Percentiles rank a stretch among this genome's conserved stretches.
Conservation (phyloP, 305 asterid species). For the Andrographis paniculata region DNA sequence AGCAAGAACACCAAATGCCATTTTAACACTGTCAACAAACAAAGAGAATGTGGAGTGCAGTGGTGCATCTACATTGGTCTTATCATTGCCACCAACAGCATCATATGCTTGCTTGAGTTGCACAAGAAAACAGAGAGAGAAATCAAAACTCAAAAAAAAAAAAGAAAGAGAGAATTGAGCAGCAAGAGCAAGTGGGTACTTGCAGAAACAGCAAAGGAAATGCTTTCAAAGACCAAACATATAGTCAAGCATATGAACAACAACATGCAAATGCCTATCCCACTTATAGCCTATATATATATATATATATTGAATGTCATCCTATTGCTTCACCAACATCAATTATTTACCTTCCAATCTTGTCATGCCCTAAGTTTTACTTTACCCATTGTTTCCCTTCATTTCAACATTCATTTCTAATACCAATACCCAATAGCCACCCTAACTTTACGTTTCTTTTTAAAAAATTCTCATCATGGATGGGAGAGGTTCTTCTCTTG, state of each 20-base stretch:
- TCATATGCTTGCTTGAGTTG: constrained; percentile 43
- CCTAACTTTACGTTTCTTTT: constrained; percentile 25
- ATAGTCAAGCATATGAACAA: constrained; percentile 17
- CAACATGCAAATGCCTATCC: constrained; percentile 18
- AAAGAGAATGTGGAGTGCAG: constrained; percentile 30
- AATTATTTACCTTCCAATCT: constrained; percentile 29
- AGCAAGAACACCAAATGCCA: constrained; percentile 37
- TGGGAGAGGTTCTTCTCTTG: constrained; percentile 72
- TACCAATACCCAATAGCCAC: too few relatives aligned
- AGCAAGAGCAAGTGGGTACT: constrained; percentile 53
- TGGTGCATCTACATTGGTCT: constrained; percentile 29
- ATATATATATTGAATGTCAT: too few relatives aligned
- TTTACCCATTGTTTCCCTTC: constrained; percentile 7
- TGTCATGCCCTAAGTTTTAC: constrained; percentile 56
- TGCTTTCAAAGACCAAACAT: constrained; percentile 19
- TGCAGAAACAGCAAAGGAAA: constrained; percentile 46
- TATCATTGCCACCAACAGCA: constrained; percentile 40
- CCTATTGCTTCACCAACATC: too few relatives aligned
- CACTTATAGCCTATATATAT: too few relatives aligned
- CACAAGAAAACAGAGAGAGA: constrained; percentile 18
- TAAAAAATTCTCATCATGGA: constrained; percentile 26
- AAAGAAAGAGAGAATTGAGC: constrained; percentile 3
- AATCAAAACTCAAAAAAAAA: too few relatives aligned
- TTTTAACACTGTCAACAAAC: constrained; percentile 26
- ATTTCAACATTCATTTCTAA: too few relatives aligned